Evolutionary conservation across 306 rosid genomes (phyloP).

Genomic region (Fagus crenata): DNA sequence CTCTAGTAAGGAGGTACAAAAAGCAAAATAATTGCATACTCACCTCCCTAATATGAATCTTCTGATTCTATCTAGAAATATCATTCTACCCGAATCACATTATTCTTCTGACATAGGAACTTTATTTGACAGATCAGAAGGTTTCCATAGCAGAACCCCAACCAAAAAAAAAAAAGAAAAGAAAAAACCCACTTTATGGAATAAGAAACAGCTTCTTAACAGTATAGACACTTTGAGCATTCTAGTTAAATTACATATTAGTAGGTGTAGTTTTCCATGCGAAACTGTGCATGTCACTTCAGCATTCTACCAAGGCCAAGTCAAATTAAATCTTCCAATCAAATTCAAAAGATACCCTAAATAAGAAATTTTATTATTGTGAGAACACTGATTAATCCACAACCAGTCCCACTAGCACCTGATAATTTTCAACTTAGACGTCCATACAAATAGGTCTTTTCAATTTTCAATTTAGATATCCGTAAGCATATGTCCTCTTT

Average conservation of each 20-base stretch:
- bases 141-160: too few relatives aligned
- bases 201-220: too few relatives aligned
- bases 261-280: background rate
- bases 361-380: background rate
- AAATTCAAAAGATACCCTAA: background rate
- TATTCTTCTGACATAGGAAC: too few relatives aligned
- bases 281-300: background rate
- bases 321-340: background rate
- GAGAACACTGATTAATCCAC: background rate
- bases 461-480: too few relatives aligned
- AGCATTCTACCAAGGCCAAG: background rate
- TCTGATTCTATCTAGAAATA: too few relatives aligned
- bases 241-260: background rate
- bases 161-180: too few relatives aligned
- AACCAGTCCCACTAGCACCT: background rate
- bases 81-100: background rate
- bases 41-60: too few relatives aligned
- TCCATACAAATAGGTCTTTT: background rate
- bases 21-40: background rate
- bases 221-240: background rate
- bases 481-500: too few relatives aligned
- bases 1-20: background rate
- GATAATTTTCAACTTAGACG: background rate
- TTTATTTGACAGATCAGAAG: too few relatives aligned
- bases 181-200: too few relatives aligned